Percentiles rank a stretch among this genome's conserved stretches.
Evolutionary conservation across 2,329 filamentous ascomycete genomes (phyloP).

Genomic region (Xylariaceae sp.): DNA sequence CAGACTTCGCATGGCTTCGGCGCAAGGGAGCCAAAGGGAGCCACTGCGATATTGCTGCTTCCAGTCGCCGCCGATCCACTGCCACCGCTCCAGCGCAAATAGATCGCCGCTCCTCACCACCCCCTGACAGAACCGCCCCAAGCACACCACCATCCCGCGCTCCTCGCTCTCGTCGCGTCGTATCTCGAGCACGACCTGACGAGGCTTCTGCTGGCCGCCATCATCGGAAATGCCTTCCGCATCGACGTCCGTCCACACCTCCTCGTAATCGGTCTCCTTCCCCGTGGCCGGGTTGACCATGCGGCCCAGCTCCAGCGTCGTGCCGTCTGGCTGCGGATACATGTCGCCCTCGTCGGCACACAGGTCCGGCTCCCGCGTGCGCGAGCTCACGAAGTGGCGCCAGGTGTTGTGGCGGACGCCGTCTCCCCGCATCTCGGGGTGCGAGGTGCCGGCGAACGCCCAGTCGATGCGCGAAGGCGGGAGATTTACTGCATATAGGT

Average conservation of each 20-base stretch:
- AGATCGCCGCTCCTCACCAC: slow-evolving; percentile 41
- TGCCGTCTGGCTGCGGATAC: slow-evolving; percentile 33
- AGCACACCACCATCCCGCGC: slow-evolving; percentile 47
- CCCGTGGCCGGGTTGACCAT: slow-evolving; percentile 58
- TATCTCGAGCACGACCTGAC: slow-evolving; percentile 35
- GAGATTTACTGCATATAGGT: too few relatives aligned
- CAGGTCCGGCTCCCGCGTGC: slow-evolving; percentile 32
- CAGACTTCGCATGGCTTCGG: slow-evolving; percentile 1
- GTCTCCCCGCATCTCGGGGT: slow-evolving; percentile 14
- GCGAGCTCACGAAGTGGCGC: slow-evolving; percentile 58
- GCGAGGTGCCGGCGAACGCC: slow-evolving; percentile 58
- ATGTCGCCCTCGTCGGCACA: slow-evolving; percentile 53
- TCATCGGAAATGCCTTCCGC: not conserved
- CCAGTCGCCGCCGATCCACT: slow-evolving; percentile 21
- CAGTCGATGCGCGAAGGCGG: slow-evolving; percentile 47
- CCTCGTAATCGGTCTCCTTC: slow-evolving; percentile 54
- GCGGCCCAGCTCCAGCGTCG: slow-evolving; percentile 48
- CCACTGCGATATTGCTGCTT: not conserved
- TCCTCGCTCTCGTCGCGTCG: slow-evolving; percentile 27
- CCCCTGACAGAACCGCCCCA: slow-evolving; percentile 54
- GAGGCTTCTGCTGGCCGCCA: not conserved
- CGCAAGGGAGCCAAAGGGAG: too few relatives aligned
- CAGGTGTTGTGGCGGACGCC: slow-evolving; percentile 39
- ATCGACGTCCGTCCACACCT: slow-evolving; percentile 55
- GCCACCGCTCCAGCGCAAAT: slow-evolving; percentile 53